Evolutionary conservation across 1,284 basidiomycete species (phyloP), one percentile per base, ranked within the genome.

Genomic region (Ustilago curta): DNA sequence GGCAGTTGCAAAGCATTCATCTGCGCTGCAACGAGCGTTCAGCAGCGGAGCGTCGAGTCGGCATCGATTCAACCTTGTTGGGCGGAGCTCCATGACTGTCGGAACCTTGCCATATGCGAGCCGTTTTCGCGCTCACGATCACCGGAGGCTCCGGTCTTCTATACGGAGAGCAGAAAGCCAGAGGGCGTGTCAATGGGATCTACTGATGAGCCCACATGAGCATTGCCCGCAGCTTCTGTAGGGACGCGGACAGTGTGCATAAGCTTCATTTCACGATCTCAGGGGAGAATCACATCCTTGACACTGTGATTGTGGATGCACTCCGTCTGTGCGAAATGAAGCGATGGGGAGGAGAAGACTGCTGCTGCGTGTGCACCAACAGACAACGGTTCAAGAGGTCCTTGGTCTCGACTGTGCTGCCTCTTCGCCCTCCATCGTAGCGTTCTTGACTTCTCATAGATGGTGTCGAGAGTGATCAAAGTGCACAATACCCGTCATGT

Each of bases 401-500:
- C n/a, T 47, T 23, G 11, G 1, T 31, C 32, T 47, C 25, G 31
- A 55, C 21, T 19, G 18, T 35, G 53, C 18, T 47, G 35, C 37
- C 8, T n/a, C 45, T 48, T 25, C 19, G 8, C 19, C 6, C 29
- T 18, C 11, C 11, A 32, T 8, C 11, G 29, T 31, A 44, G 29
- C 53, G n/a, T 16, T 16, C 44, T 44, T 3, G n/a, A 35, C 27
- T 7, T 31, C 25, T 8, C 27, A 32, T 43, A 8, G 39, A 37
- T 37, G 18, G 12, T 11, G 16, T 19, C 6, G 19, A 7, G n/a
- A 27, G 50, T 37, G 14, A 19, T 35, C 40, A 8, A 16, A 18
- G 25, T 31, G 18, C 16, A 14, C 8, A 5, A 23, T 32, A 5
- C 19, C 35, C 12, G 14, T 18, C 43, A 73, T 73, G 70, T 68